Evolutionary conservation across 2,329 filamentous ascomycete species (phyloP).

Genomic region (Kalaharituber pfeilii): DNA sequence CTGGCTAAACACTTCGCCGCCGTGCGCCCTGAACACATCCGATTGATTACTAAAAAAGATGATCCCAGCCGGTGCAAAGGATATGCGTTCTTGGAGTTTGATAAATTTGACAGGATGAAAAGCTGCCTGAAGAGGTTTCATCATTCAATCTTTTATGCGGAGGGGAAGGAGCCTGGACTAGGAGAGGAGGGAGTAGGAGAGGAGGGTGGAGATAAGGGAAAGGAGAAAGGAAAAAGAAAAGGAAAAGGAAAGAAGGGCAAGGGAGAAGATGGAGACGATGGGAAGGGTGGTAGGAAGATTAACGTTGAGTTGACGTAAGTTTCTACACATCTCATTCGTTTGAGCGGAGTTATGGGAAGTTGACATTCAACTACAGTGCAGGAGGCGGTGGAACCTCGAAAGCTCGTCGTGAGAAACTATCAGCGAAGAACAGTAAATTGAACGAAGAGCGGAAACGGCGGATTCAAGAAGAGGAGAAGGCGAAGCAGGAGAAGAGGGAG

Average conservation of each 20-base stretch:
- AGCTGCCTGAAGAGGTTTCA: conserved; percentile 82
- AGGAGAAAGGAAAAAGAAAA: conserved; percentile 9
- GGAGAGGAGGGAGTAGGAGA: neutral
- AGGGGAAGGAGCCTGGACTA: conserved; percentile 26
- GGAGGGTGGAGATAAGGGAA: conserved; percentile 25
- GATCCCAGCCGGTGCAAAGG: conserved; percentile 50
- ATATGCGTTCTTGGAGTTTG: conserved; percentile 79
- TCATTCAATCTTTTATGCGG: conserved; percentile 56
- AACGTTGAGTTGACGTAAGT: conserved; percentile 78
- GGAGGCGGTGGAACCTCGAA: conserved; percentile 70
- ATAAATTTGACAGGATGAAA: conserved; percentile 73
- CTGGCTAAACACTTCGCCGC: conserved; percentile 62
- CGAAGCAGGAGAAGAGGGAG: conserved; percentile 20
- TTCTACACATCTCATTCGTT: conserved; percentile 4
- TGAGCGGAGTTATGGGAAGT: neutral
- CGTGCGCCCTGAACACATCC: conserved; percentile 51
- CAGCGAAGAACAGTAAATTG: conserved; percentile 70
- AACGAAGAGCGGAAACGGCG: conserved; percentile 43
- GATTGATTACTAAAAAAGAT: conserved; percentile 52
- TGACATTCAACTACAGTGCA: conserved; percentile 36
- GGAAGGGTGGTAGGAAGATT: conserved; percentile 46
- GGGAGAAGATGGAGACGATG: neutral
- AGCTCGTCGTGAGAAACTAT: conserved; percentile 56
- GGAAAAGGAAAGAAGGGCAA: neutral
- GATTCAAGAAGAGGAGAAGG: conserved; percentile 23